Base-by-base conservation (phyloP, 2,329 filamentous ascomycete genomes). In the Ophiostoma ips region DNA sequence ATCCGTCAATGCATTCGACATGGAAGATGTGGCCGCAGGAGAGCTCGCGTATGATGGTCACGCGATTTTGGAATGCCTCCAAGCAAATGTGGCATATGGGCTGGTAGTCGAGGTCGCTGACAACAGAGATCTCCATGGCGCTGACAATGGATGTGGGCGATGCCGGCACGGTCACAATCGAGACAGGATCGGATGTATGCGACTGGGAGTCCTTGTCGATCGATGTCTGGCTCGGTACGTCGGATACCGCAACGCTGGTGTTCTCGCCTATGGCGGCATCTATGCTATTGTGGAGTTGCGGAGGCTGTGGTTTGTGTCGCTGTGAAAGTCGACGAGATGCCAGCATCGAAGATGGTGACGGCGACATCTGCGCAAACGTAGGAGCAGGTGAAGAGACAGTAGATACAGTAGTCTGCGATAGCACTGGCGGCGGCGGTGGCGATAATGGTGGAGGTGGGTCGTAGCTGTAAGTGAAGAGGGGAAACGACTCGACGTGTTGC, bases 11-110 rank as follows among this genome's bases (percentile, higher is more conserved):
- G 60, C 92, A 98, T 56, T 85, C 83, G 0, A 86, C 83, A 57
- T 98, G 90, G 64, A 89, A 98, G 51, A 96, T 90, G 62, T 98
- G 92, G 1, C 84, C 81, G 58, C 92, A 98, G 0, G 87, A 80
- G 3, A 96, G 71, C 64, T 95, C 85, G 50, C 88, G 83, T 50
- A 96, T 88, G 18, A 80, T 76, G 0, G 85, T 83, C 16, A 72
- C 67, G 35, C 77, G 75, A 15, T 79, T 75, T 28, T 83, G 73
- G 60, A 87, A 96, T 52, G 86, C 79, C 50, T 87, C 84, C 1
- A 94, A 73, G 61, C 92, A 98, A 49, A 96, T 95, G n/a, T 86
- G 79, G 61, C 92, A 96, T 2, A 76, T 81, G 0, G 86, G 81
- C 62, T 96, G 92, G 18, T 81, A 79, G 57, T 85, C 73, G 16